Percentiles rank a stretch among this genome's conserved stretches.
Conservation (phyloP, 148 eudicot genomes). For the Diospyros kaki region DNA sequence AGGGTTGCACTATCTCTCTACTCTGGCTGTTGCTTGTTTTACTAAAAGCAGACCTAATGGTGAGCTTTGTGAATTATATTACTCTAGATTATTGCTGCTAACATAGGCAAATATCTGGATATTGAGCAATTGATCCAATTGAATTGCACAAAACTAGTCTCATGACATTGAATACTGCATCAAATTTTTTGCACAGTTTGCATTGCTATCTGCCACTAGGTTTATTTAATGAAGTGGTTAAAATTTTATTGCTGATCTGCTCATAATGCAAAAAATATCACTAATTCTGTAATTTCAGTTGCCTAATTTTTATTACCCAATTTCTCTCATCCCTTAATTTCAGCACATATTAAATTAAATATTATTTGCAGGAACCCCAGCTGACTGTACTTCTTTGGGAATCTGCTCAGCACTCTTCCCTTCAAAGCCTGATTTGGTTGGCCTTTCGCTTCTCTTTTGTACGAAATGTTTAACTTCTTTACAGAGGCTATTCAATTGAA, state of each 20-base stretch:
- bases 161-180: neutral
- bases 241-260: neutral
- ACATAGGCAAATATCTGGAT: neutral
- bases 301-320: neutral
- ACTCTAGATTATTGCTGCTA: neutral
- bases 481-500: neutral
- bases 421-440: slow-evolving; percentile 75
- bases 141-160: neutral
- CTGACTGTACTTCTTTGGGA: slow-evolving; percentile 91
- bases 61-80: neutral
- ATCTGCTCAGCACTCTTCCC: slow-evolving; percentile 70
- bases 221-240: neutral
- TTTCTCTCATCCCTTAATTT: neutral
- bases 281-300: neutral
- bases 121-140: neutral
- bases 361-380: slow-evolving; percentile 77
- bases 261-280: neutral
- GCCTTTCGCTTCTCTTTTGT: slow-evolving; percentile 1
- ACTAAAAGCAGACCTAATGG: too few relatives aligned
- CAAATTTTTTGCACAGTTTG: too few relatives aligned
- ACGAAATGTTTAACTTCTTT: neutral
- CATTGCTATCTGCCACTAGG: neutral
- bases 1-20: too few relatives aligned
- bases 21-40: too few relatives aligned
- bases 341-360: neutral